Base-by-base conservation (phyloP, 805 yeast species). In the Metschnikowia cubensis region DNA sequence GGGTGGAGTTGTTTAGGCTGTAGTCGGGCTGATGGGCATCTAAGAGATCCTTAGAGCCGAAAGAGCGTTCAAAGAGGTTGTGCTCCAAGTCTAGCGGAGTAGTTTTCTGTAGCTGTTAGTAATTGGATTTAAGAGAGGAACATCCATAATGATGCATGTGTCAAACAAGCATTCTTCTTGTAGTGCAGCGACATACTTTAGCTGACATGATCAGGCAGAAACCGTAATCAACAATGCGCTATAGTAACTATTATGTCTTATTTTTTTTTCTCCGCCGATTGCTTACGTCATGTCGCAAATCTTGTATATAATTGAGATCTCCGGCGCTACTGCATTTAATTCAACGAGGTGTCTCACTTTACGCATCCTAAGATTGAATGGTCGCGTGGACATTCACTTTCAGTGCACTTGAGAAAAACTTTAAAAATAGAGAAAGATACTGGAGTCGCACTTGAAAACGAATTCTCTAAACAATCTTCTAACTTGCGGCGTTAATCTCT, bases 41-140 rank as follows among this genome's bases (percentile, higher is more conserved):
- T 29, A 48, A 45, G 31, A 48, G 56, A 45, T 75, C 77, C 52
- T 81, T 83, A 2, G 82, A 70, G n/a, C 94, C 97, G 71, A 92
- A 92, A 45, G 96, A 87, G 66, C 86, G 87, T 67, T 92, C 99
- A 64, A 92, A 92, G 4, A 97, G 97, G 61, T 92, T 92, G 8
- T 94, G 96, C 66, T 94, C 99, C 51, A 90, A 73, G 53, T 85
- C 92, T 60, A 89, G 80, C 37, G 88, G 68, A 15, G 74, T 64
- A 59, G 68, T 63, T 68, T 62, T 67, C 70, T 68, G 54, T 6
- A 47, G 14, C 17, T 20, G 36, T 32, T 22, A 37, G 45, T 48
- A 22, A 14, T 21, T 4, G 37, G 14, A 7, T 42, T 33, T 11
- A 2, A 14, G n/a, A 11, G 13, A 8, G 3, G 1, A 18, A 14